Base-by-base conservation (phyloP, 2,329 filamentous ascomycete genomes). In the Ophiostoma montium region DNA sequence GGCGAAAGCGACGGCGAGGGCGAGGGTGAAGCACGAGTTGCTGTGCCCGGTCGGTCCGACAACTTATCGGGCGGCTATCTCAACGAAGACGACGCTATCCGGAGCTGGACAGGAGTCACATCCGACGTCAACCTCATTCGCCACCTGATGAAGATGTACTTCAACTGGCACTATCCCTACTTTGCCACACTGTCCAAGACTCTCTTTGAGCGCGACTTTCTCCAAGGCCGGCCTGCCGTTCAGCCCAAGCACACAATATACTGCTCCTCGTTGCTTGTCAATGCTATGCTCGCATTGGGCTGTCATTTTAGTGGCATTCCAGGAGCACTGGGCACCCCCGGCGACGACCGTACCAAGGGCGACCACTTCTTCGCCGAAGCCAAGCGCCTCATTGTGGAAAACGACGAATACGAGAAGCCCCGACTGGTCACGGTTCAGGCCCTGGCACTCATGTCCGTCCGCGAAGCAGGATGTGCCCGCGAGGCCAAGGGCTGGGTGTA, bases 401-500 rank as follows among this genome's bases (percentile, higher is more conserved):
- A 94, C 53, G 90, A 95, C 58, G 86, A 95, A 62, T 92, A 95
- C 60, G 89, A 94, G 61, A 89, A 86, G 57, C 86, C 92, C 2
- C 80, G 80, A 47, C 70, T 96, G 49, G 85, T 88, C 6, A 96
- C 89, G 0, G 88, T 96, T 1, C 92, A 98, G 66, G 92, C 92
- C 0, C 68, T 96, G 49, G 89, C 88, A 0, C 70, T 96, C 54
- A 95, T 98, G 89, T 95, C 89, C 8, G 90, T 96, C 1, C 76
- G 92, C 53, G 92, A 98, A 67, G 92, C 90, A 3, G 92, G 92
- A 1, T 96, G 90, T 62, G 90, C 86, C 0, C 76, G 90, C 38
- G 92, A 96, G 66, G 87, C 87, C 35, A 94, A 92, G 64, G 92
- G 92, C 1, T 98, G 92, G 92, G 88, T 95, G 3, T 96, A 96